Percentiles rank a stretch among this genome's conserved stretches.
phyloP scores from a whole-genome alignment of 2,329 filamentous ascomycete species.

The Xylaria sp. region DNA sequence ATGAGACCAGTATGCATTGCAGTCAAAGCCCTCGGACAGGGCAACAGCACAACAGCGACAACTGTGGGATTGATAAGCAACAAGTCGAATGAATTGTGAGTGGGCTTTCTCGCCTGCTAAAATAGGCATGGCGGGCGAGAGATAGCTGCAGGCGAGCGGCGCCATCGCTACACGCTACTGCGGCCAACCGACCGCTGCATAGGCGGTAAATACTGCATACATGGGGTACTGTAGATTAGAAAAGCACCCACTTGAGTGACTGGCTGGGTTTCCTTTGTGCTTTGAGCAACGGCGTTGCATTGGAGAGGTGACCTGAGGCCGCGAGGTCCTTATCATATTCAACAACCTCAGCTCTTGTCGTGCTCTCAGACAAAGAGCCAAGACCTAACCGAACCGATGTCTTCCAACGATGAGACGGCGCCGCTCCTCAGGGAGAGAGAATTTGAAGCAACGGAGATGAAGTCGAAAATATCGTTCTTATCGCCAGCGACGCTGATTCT shows the following conservation, averaged over 20 bases:
- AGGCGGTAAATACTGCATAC: no score
- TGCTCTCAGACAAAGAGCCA: not conserved
- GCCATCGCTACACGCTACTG: not conserved
- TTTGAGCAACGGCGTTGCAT: not conserved
- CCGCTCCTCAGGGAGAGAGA: slow-evolving; percentile 30
- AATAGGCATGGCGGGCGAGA: slow-evolving; percentile 14
- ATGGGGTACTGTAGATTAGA: no score
- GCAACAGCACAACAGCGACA: no score
- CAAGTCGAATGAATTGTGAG: not conserved
- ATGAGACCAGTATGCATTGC: no score
- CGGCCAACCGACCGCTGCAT: not conserved
- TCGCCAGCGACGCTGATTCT: slow-evolving; percentile 25
- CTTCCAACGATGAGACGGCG: slow-evolving; percentile 30
- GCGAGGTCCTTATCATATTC: not conserved
- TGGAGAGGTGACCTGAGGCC: not conserved
- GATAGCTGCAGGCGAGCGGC: not conserved
- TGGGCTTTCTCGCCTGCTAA: slow-evolving; percentile 10
- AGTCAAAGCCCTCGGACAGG: no score
- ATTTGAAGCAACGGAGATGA: slow-evolving; percentile 6
- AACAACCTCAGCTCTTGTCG: not conserved
- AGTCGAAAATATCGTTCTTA: slow-evolving; percentile 13
- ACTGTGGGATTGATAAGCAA: slow-evolving; percentile 15
- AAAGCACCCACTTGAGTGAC: not conserved
- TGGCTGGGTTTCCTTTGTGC: not conserved
- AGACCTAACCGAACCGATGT: slow-evolving; percentile 10